Conservation (phyloP, 164 flowering plant genomes). For the Dillenia turbinata region DNA sequence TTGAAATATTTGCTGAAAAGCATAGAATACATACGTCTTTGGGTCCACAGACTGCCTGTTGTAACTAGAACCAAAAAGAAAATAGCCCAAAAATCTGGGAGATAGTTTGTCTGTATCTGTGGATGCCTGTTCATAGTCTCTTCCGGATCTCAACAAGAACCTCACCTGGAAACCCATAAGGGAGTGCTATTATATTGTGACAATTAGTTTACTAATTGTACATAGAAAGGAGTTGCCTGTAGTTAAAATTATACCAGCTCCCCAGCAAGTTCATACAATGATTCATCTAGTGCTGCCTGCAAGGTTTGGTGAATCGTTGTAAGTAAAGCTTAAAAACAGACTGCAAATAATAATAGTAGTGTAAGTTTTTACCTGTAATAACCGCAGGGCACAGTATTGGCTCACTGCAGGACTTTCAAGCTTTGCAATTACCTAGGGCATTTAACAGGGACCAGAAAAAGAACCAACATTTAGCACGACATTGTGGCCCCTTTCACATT, state of each 20-base stretch:
- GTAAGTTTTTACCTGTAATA: slow-evolving; percentile 60
- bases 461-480: slow-evolving; percentile 2
- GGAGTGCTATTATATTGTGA: background rate
- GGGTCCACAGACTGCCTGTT: slow-evolving; percentile 58
- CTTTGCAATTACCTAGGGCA: slow-evolving; percentile 87
- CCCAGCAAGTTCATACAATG: slow-evolving; percentile 97
- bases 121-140: slow-evolving; percentile 70
- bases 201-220: no score
- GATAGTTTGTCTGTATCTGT: slow-evolving; percentile 74
- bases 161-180: slow-evolving; percentile 56
- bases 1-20: background rate
- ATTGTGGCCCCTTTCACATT: background rate
- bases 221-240: background rate
- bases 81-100: slow-evolving; percentile 87
- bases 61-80: slow-evolving; percentile 68
- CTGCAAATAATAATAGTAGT: background rate
- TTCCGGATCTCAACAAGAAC: slow-evolving; percentile 93
- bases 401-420: slow-evolving; percentile 99
- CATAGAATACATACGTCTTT: slow-evolving; percentile 42
- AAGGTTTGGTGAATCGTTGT: slow-evolving; percentile 1
- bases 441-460: slow-evolving; percentile 5
- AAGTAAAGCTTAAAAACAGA: background rate
- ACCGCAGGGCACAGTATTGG: slow-evolving; percentile 91
- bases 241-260: slow-evolving; percentile 68
- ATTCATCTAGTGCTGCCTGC: slow-evolving; percentile 97